Base-by-base conservation (phyloP, 305 asterid species). In the Fraxinus sp. region DNA sequence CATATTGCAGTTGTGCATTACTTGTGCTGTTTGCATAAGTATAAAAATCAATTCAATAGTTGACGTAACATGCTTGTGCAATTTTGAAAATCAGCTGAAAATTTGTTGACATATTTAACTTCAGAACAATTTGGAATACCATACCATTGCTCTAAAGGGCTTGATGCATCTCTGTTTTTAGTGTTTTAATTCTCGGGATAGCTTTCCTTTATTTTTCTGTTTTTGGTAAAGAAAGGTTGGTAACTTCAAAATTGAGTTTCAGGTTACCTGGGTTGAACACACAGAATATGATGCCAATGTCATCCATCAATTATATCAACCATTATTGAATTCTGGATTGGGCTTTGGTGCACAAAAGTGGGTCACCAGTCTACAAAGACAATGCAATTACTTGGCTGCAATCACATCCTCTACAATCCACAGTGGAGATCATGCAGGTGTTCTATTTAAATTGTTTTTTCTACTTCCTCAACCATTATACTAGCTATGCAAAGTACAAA, bases 241-340 rank as follows among this genome's bases (percentile, higher is more conserved):
- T 55, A 55, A 55, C 64, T 55, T 41, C n/a, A 70, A 79, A 37
- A 16, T 16, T 24, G 20, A 75, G 87, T 55, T 74, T 79, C 92
- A 95, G 98, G 94, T 95, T 80, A 89, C 89, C 3, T 95, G 98
- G 99, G 66, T 92, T 74, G 98, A 95, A 83, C 98, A 95, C 89
- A 89, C 86, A 77, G 95, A 93, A 73, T 94, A 91, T 76, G 94
- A 94, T 36, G 94, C 90, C 80, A 89, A 77, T 41, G 39, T 18
- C 13, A 74, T 91, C 80, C 94, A 91, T 78, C 84, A 89, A 26
- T 79, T 83, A 70, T 95, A 79, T 83, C 93, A 81, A 76, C 93
- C 99, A 10, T 81, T 91, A 74, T 79, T 95, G 79, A 81, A 90
- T 87, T 91, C 97, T 1, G 98, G 97, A 77, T 74, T 90, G 80